Conservation (phyloP, 2,329 filamentous ascomycete species). For the Pyrenochaeta sp. region DNA sequence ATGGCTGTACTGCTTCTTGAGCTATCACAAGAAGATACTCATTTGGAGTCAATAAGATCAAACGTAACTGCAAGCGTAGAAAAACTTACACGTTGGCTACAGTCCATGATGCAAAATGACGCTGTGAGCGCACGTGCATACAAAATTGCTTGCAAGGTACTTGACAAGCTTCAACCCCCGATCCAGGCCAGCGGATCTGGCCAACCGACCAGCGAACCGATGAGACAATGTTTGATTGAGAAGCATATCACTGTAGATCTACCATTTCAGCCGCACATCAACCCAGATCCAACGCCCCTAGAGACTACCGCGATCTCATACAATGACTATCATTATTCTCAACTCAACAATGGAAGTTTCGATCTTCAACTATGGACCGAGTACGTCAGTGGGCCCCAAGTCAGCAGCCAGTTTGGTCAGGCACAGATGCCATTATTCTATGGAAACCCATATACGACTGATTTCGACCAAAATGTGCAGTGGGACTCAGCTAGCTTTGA, state of each 20-base stretch:
- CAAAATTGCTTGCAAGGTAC: constrained; percentile 18
- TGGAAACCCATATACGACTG: constrained; percentile 18
- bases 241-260: too few relatives aligned
- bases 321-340: too few relatives aligned
- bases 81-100: constrained; percentile 44
- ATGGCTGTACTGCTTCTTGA: constrained; percentile 49
- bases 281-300: too few relatives aligned
- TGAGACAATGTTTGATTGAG: too few relatives aligned
- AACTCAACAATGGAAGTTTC: too few relatives aligned
- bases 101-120: constrained; percentile 34
- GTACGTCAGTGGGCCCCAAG: not conserved
- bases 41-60: constrained; percentile 32
- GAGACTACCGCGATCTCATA: too few relatives aligned
- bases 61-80: constrained; percentile 31
- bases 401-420: constrained; percentile 6
- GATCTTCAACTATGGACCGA: too few relatives aligned
- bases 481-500: too few relatives aligned
- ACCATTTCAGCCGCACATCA: too few relatives aligned
- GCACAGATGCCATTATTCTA: constrained; percentile 12
- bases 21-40: constrained; percentile 35
- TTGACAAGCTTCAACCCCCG: constrained; percentile 5
- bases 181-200: too few relatives aligned
- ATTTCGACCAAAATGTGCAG: constrained; percentile 10
- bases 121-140: constrained; percentile 42
- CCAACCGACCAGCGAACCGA: too few relatives aligned